A percentile compares a stretch with the other conserved stretches of the same genome.
phyloP scores from a whole-genome alignment of 768 basidiomycete species.

The Boletus rufocinnamomeus region DNA sequence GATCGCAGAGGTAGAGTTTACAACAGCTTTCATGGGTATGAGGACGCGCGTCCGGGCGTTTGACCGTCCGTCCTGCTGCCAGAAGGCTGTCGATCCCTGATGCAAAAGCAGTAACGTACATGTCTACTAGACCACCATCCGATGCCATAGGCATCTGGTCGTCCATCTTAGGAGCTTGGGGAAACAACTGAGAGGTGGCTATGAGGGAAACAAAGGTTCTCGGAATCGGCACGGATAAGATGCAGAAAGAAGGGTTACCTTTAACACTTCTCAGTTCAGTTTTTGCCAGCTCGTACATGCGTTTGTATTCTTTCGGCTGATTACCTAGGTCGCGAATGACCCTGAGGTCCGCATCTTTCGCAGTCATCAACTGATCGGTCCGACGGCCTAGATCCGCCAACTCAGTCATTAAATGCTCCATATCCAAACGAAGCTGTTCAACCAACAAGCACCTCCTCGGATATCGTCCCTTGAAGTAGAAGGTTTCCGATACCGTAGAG shows the following conservation, averaged over 20 bases:
- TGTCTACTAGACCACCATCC: conserved; percentile 87
- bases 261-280: conserved; percentile 93
- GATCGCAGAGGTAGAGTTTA: conserved; percentile 85
- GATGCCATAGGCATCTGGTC: conserved; percentile 87
- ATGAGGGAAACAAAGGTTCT: conserved; percentile 3
- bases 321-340: conserved; percentile 77
- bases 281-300: conserved; percentile 93
- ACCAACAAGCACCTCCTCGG: too few relatives aligned
- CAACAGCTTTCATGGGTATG: conserved; percentile 89
- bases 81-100: conserved; percentile 85
- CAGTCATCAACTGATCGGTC: conserved; percentile 87
- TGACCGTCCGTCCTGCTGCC: conserved; percentile 81
- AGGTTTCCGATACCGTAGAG: too few relatives aligned
- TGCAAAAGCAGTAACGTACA: conserved; percentile 90
- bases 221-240: conserved; percentile 2
- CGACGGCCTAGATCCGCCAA: conserved; percentile 77
- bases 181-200: conserved; percentile 94
- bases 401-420: conserved; percentile 79
- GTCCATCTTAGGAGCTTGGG: conserved; percentile 75
- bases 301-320: conserved; percentile 89
- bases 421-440: conserved; percentile 79
- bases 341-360: conserved; percentile 79
- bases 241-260: conserved; percentile 48
- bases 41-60: conserved; percentile 88
- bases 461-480: too few relatives aligned